Percentiles rank a stretch among this genome's conserved stretches.
phyloP scores from a whole-genome alignment of 192 early-diverging fungal genomes.

The Dissophora globulifera region DNA sequence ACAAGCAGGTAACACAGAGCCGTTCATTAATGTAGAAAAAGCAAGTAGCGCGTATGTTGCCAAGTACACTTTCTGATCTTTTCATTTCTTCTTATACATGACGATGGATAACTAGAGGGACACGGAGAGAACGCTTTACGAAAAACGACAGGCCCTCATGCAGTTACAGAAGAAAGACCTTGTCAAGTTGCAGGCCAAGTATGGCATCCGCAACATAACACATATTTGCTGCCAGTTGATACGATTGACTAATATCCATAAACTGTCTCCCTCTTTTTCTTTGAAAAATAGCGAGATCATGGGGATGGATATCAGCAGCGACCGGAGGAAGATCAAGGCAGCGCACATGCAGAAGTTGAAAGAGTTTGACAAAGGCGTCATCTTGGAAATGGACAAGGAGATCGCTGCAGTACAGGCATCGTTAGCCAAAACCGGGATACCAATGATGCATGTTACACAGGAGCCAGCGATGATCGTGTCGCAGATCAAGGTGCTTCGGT shows the following conservation, averaged over 20 bases:
- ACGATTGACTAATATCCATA: no score
- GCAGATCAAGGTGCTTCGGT: constrained; percentile 37
- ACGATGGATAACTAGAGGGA: not conserved
- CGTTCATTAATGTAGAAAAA: no score
- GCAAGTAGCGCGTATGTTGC: no score
- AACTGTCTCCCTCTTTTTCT: no score
- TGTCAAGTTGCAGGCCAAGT: constrained; percentile 46
- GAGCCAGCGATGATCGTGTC: constrained; percentile 20
- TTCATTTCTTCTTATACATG: not conserved
- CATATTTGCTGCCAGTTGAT: not conserved
- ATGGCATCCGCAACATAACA: no score
- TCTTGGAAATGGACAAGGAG: constrained; percentile 23
- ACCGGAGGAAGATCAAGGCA: constrained; percentile 11
- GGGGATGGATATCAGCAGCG: constrained; percentile 15
- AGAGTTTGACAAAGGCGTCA: constrained; percentile 30
- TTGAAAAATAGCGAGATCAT: constrained; percentile 43
- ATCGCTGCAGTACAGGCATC: constrained; percentile 17
- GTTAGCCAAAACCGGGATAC: constrained; percentile 7
- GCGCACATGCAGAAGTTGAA: constrained; percentile 15
- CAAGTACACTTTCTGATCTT: no score
- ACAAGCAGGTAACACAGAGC: constrained; percentile 18
- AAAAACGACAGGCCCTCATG: constrained; percentile 21
- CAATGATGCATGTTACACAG: constrained; percentile 14
- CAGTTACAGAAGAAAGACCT: constrained; percentile 22
- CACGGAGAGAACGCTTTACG: constrained; percentile 13